Conservation (phyloP, 441 rosid genomes). For the Iberis amara region DNA sequence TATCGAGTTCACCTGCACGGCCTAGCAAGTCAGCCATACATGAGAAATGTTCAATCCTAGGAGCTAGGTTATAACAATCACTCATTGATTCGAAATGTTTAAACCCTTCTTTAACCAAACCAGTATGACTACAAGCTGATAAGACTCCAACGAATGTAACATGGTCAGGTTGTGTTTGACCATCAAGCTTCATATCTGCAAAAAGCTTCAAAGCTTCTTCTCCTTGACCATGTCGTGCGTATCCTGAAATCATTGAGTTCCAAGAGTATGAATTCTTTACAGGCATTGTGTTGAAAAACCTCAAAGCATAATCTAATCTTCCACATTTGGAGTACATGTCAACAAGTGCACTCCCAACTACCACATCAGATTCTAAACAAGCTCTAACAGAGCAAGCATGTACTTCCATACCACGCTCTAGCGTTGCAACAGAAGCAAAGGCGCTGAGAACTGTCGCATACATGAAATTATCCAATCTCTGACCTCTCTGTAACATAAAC, state of each 20-base stretch:
- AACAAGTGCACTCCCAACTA: conserved; percentile 80
- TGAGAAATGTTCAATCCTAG: conserved; percentile 71
- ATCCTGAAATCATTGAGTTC: conserved; percentile 88
- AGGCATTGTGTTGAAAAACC: conserved; percentile 62
- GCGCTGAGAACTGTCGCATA: conserved; percentile 93
- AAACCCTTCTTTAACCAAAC: conserved; percentile 71
- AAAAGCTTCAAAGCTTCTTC: conserved; percentile 62
- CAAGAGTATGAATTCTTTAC: conserved; percentile 73
- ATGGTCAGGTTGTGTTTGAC: conserved; percentile 56
- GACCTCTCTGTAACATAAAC: conserved; percentile 69
- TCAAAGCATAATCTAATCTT: conserved; percentile 75
- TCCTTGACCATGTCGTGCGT: conserved; percentile 78
- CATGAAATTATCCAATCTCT: conserved; percentile 62
- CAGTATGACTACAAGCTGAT: conserved; percentile 87
- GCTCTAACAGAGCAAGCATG: conserved; percentile 77
- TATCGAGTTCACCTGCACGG: conserved; percentile 71
- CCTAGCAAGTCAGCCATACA: conserved; percentile 88
- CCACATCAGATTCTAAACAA: conserved; percentile 70
- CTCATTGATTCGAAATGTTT: conserved; percentile 66
- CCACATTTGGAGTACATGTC: conserved; percentile 96
- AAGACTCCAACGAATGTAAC: conserved; percentile 83
- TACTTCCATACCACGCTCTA: conserved; percentile 89
- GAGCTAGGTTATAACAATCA: conserved; percentile 43
- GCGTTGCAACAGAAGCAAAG: conserved; percentile 82
- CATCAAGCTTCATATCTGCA: conserved; percentile 50